phyloP scores from a whole-genome alignment of 805 yeast genomes.

The fission yeast (Schizosaccharomyces pombe) region DNA sequence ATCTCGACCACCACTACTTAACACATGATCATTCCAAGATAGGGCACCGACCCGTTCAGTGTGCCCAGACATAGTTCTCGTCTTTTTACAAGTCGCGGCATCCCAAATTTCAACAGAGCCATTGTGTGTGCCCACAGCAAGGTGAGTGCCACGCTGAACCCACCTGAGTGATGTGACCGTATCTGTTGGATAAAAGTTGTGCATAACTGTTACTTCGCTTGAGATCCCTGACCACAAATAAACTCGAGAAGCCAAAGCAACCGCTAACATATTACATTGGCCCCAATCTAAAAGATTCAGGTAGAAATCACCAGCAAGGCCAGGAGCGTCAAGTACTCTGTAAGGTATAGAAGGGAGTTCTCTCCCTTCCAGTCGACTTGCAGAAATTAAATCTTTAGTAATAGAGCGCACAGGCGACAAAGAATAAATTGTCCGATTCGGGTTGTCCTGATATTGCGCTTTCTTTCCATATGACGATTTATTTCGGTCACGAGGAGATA shows the following conservation, averaged over 20 bases:
- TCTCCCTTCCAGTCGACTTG: constrained; percentile 61
- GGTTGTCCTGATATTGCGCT: constrained; percentile 5
- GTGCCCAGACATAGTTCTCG: constrained; percentile 86
- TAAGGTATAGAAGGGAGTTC: constrained; percentile 69
- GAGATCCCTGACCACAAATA: constrained; percentile 66
- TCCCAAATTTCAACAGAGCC: constrained; percentile 96
- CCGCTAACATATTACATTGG: constrained; percentile 28
- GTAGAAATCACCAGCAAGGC: constrained; percentile 52
- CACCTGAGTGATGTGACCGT: constrained; percentile 65
- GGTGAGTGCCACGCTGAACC: constrained; percentile 86
- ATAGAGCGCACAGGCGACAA: constrained; percentile 76
- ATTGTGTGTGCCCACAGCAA: constrained; percentile 71
- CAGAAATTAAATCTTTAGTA: constrained; percentile 50
- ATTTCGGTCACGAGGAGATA: constrained; percentile 32
- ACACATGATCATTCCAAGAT: constrained; percentile 82
- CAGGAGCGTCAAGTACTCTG: constrained; percentile 43
- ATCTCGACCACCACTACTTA: constrained; percentile 75
- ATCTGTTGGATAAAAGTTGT: constrained; percentile 48
- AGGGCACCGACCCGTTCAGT: constrained; percentile 48
- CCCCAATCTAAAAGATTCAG: constrained; percentile 52
- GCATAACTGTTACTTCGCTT: constrained; percentile 59
- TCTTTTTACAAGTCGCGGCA: constrained; percentile 55
- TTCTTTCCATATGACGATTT: constrained; percentile 19
- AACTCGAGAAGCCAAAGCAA: constrained; percentile 37
- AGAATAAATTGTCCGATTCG: constrained; percentile 36